phyloP scores from a whole-genome alignment of 2,329 filamentous ascomycete species.

The Hypoxylon sp. region DNA sequence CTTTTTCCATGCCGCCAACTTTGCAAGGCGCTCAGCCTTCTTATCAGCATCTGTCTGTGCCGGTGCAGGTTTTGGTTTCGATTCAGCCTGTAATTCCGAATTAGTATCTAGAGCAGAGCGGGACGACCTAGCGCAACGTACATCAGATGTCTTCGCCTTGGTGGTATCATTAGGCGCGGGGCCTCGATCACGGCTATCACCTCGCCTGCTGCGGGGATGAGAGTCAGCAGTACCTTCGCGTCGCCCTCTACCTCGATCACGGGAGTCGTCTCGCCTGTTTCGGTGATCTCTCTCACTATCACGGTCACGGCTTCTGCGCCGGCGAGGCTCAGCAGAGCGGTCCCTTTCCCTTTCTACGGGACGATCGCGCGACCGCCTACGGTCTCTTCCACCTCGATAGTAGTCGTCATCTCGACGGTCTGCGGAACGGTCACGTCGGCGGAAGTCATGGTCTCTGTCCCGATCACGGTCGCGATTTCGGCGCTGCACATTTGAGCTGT shows the following conservation, averaged over 20 bases:
- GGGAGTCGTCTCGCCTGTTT: conserved; percentile 80
- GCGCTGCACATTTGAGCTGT: conserved; percentile 63
- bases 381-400: conserved; percentile 69
- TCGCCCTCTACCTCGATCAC: conserved; percentile 74
- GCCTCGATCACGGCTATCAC: conserved; percentile 71
- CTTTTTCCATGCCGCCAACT: conserved; percentile 92
- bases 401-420: conserved; percentile 76
- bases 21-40: conserved; percentile 84
- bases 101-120: conserved; percentile 43
- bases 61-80: conserved; percentile 66
- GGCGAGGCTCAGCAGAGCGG: conserved; percentile 69
- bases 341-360: conserved; percentile 67
- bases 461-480: conserved; percentile 69
- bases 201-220: conserved; percentile 74
- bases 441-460: conserved; percentile 69
- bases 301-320: conserved; percentile 74
- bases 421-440: conserved; percentile 79
- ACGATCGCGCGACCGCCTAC: conserved; percentile 74
- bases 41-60: conserved; percentile 78
- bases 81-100: conserved; percentile 60
- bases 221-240: conserved; percentile 81
- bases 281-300: conserved; percentile 71
- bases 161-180: conserved; percentile 65
- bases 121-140: conserved; percentile 57
- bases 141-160: conserved; percentile 68